These are phyloP conservation scores for Aspergillus wentii DNA, from an alignment of 495 filamentous ascomycete genomes.

Conservation along the genomic window DNA sequence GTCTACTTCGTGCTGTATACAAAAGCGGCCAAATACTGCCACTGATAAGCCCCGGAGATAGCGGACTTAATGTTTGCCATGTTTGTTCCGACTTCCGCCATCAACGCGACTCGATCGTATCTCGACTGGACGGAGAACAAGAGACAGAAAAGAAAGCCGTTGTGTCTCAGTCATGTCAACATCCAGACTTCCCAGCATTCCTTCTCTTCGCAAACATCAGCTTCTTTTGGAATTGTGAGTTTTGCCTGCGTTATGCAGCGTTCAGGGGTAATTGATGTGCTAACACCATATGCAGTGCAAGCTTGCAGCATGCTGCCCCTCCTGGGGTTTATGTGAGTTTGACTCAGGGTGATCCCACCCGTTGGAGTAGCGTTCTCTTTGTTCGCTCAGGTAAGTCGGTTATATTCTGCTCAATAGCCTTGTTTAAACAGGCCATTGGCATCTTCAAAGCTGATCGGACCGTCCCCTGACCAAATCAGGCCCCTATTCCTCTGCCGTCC, in stretches of 20 bases:
- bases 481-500: slow-evolving; percentile 80
- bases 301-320: slow-evolving; percentile 74
- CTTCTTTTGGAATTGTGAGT: slow-evolving; percentile 74
- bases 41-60: slow-evolving; percentile 4
- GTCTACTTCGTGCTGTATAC: no score
- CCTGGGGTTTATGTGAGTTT: slow-evolving; percentile 82
- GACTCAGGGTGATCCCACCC: slow-evolving; percentile 69
- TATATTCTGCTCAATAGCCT: not conserved
- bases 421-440: no score
- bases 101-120: no score
- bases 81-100: not conserved
- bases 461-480: slow-evolving; percentile 40
- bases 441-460: not conserved
- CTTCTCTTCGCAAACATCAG: slow-evolving; percentile 56
- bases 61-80: slow-evolving; percentile 5
- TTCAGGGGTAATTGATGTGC: not conserved
- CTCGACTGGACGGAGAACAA: no score
- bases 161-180: slow-evolving; percentile 46
- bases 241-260: not conserved
- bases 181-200: slow-evolving; percentile 35
- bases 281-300: slow-evolving; percentile 51
- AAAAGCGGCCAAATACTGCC: no score
- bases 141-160: no score
- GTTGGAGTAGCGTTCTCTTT: slow-evolving; percentile 89
- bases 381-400: slow-evolving; percentile 67